Evolutionary conservation across 345 rosid species (phyloP).

Genomic region (Brassica carinata): DNA sequence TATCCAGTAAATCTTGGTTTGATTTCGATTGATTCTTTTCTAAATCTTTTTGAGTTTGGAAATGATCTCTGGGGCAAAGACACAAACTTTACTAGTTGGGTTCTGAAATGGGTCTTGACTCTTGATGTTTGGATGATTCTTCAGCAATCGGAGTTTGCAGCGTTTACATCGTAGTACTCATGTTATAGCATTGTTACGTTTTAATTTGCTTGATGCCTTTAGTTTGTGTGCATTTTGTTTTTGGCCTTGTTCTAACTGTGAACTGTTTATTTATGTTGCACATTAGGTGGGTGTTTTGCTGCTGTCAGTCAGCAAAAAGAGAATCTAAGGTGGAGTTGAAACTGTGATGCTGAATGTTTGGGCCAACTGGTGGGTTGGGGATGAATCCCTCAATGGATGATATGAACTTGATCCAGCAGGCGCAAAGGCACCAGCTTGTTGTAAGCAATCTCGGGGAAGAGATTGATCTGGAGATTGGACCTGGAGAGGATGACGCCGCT

Average conservation of each 20-base stretch:
- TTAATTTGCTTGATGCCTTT: neutral
- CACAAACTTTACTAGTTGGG: conserved; percentile 8
- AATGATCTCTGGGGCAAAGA: neutral
- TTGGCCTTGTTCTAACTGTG: conserved; percentile 6
- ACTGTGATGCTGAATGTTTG: conserved; percentile 95
- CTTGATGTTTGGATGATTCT: conserved; percentile 26
- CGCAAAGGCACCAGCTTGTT: conserved; percentile 90
- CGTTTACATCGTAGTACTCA: too few species aligned
- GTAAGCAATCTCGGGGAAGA: conserved; percentile 95
- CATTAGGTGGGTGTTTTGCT: conserved; percentile 28
- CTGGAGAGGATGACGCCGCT: conserved; percentile 85
- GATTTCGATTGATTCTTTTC: conserved; percentile 1
- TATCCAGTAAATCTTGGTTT: conserved; percentile 15
- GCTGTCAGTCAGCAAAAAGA: conserved; percentile 29
- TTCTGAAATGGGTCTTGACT: conserved; percentile 17
- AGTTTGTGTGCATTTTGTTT: neutral
- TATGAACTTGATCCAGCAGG: conserved; percentile 94
- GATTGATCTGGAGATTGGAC: conserved; percentile 96
- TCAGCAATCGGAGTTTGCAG: neutral
- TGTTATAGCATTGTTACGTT: neutral
- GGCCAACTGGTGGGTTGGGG: conserved; percentile 70
- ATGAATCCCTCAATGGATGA: conserved; percentile 97
- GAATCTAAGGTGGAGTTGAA: conserved; percentile 41
- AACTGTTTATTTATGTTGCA: conserved; percentile 2
- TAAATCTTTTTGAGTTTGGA: conserved; percentile 5